Evolutionary conservation across 768 basidiomycete species (phyloP), one percentile per base, ranked within the genome.

Genomic region (Boletus reticulatus): DNA sequence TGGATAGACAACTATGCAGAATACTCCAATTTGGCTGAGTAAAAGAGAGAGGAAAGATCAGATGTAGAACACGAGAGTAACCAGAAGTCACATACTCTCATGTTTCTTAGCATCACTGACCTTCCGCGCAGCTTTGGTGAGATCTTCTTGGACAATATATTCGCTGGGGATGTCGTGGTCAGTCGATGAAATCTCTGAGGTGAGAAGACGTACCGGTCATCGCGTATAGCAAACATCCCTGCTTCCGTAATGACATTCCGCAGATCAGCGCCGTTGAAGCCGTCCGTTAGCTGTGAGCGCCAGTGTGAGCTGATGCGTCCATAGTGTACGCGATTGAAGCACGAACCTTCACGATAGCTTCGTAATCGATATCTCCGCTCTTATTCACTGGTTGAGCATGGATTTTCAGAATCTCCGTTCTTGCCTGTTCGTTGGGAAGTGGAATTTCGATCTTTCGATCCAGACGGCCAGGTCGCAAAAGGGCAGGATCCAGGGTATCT

Each of bases 401-500:
- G 57, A 99, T 98, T 76, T 99, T 98, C 61, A 99, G 80, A 65
- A 99, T 98, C 72, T 98, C 97, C 54, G 94, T 69, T 20, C 97
- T 87, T 1, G 91, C 94, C 71, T 97, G 94, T 69, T 98, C 97
- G 66, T 99, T 98, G 1, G 97, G 97, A 46, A 98, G 78, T 10
- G 96, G 95, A 48, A 99, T 91, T 76, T 98, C 96, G 59, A 99
- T 96, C 76, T 98, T 98, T 44, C 96, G 83, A 72, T 99, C 97
- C 39, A 99, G 78, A 50, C 97, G 89, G 43, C 97, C 97, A 9
- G 96, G 96, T 51, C 96, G 91, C 52, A 99, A 81, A 22, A 99
- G 84, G 14, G 96, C 96, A 14, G 97, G 97, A 73, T 98, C 97
- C 34, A 98, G 84, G 2, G 95, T 98, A 72, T 99, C 97, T 0